phyloP scores from a whole-genome alignment of 768 basidiomycete genomes.

The Naganishia antarctica region DNA sequence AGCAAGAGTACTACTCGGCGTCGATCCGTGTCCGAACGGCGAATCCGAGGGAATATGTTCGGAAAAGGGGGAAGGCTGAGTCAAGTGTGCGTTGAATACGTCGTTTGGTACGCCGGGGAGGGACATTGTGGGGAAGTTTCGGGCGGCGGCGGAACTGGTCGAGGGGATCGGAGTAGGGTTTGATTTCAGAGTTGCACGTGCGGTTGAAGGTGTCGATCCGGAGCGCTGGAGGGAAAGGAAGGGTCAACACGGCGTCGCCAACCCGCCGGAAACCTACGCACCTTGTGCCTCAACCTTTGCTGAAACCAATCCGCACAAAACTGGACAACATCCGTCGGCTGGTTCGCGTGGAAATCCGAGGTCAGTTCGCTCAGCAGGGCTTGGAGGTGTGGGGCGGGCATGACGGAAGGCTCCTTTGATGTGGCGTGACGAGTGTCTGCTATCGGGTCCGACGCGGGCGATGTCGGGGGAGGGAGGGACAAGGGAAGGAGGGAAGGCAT shows the following conservation, averaged over 20 bases:
- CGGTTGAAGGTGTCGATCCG: not conserved
- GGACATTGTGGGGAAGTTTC: slow-evolving; percentile 18
- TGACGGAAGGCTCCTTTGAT: not conserved
- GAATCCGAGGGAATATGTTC: slow-evolving; percentile 42
- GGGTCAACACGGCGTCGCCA: too few species aligned
- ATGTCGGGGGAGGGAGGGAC: not conserved
- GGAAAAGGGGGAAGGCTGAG: slow-evolving; percentile 40
- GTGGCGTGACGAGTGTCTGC: too few species aligned
- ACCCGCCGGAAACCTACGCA: too few species aligned
- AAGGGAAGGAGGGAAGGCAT: not conserved
- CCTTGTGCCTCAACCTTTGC: slow-evolving; percentile 41
- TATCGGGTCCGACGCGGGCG: too few species aligned
- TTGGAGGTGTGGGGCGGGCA: slow-evolving; percentile 15
- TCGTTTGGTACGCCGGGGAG: slow-evolving; percentile 13
- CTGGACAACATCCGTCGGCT: slow-evolving; percentile 86
- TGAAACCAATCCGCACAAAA: slow-evolving; percentile 84
- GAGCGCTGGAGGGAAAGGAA: not conserved
- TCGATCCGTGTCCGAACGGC: slow-evolving; percentile 35
- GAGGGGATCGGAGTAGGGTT: not conserved
- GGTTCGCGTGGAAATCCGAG: slow-evolving; percentile 51
- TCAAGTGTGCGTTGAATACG: slow-evolving; percentile 22
- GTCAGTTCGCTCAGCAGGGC: slow-evolving; percentile 21
- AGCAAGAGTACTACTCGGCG: slow-evolving; percentile 14
- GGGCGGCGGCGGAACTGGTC: not conserved
- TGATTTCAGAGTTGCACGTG: not conserved